Percentiles rank a stretch among this genome's conserved stretches.
Evolutionary conservation across 23 red algal species (phyloP).

Genomic region (Gracilaria gracilis): DNA sequence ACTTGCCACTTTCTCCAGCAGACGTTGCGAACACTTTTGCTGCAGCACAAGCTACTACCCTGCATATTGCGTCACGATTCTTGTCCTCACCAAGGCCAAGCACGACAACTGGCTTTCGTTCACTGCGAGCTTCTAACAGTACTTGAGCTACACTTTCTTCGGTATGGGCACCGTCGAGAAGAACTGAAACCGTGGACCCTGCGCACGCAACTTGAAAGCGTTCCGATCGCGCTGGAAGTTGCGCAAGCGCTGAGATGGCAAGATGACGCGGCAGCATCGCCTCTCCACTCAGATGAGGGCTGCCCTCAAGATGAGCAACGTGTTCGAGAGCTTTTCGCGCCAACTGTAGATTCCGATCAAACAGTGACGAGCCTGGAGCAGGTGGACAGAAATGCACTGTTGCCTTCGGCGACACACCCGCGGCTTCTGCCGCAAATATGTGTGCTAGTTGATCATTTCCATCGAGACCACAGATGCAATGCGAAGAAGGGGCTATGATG

Average conservation of each 20-base stretch:
- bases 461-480: conserved; percentile 60
- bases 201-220: conserved; percentile 28
- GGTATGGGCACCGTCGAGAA: conserved; percentile 94
- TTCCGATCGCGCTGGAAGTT: conserved; percentile 72
- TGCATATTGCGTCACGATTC: conserved; percentile 75
- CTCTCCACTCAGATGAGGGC: conserved; percentile 1
- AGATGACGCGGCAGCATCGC: conserved; percentile 24
- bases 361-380: conserved; percentile 17
- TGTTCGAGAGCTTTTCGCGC: conserved; percentile 51
- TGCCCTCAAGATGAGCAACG: conserved; percentile 20
- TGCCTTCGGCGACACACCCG: conserved; percentile 9
- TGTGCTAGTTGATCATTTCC: conserved; percentile 37
- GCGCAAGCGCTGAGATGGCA: conserved; percentile 19
- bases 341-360: conserved; percentile 66
- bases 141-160: conserved; percentile 66
- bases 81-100: conserved; percentile 87
- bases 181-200: conserved; percentile 33
- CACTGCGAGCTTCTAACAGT: conserved; percentile 12
- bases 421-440: conserved; percentile 56
- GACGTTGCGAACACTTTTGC: conserved; percentile 68
- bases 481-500: conserved; percentile 70
- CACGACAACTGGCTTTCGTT: conserved; percentile 56
- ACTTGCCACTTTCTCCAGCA: conserved; percentile 40
- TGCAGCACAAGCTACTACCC: conserved; percentile 47
- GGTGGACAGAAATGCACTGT: conserved; percentile 61